These are phyloP conservation scores for Fusarium secorum DNA, from an alignment of 2,329 filamentous ascomycete genomes.

Conservation along the genomic window DNA sequence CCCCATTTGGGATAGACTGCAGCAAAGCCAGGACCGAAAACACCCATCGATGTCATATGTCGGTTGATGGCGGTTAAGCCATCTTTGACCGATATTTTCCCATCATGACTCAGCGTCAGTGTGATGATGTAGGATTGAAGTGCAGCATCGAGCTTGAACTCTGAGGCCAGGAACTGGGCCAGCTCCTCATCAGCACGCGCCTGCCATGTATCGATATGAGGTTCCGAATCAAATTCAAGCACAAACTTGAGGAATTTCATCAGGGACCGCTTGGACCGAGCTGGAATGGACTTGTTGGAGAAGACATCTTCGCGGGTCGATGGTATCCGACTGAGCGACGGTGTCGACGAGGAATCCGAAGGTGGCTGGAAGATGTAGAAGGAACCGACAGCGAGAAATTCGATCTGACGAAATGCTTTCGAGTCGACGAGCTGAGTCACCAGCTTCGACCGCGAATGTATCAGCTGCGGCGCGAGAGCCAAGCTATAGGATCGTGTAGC, in stretches of 20 bases:
- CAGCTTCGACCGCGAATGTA: slow-evolving; percentile 83
- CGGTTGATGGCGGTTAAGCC: slow-evolving; percentile 78
- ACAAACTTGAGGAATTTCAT: slow-evolving; percentile 97
- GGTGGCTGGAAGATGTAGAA: slow-evolving; percentile 78
- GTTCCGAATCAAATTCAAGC: slow-evolving; percentile 70
- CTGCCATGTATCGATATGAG: slow-evolving; percentile 66
- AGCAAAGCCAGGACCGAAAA: slow-evolving; percentile 88
- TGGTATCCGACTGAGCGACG: slow-evolving; percentile 74
- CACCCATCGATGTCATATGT: slow-evolving; percentile 85
- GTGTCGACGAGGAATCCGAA: slow-evolving; percentile 40
- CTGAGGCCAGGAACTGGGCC: slow-evolving; percentile 63
- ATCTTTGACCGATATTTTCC: slow-evolving; percentile 66
- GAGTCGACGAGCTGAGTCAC: slow-evolving; percentile 87
- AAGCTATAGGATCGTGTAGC: slow-evolving; percentile 81
- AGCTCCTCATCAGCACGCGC: slow-evolving; percentile 63
- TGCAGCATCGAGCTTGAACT: slow-evolving; percentile 73
- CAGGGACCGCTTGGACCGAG: slow-evolving; percentile 81
- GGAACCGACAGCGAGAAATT: slow-evolving; percentile 91
- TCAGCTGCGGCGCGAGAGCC: slow-evolving; percentile 82
- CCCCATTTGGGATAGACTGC: slow-evolving; percentile 94
- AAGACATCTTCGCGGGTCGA: slow-evolving; percentile 94
- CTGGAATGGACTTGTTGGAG: slow-evolving; percentile 75
- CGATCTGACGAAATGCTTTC: slow-evolving; percentile 85
- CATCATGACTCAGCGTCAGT: slow-evolving; percentile 76
- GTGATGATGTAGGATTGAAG: slow-evolving; percentile 70